A percentile compares a stretch with the other conserved stretches of the same genome.
Conservation (phyloP, 257 asterid genomes). For the Jacaranda copaia region DNA sequence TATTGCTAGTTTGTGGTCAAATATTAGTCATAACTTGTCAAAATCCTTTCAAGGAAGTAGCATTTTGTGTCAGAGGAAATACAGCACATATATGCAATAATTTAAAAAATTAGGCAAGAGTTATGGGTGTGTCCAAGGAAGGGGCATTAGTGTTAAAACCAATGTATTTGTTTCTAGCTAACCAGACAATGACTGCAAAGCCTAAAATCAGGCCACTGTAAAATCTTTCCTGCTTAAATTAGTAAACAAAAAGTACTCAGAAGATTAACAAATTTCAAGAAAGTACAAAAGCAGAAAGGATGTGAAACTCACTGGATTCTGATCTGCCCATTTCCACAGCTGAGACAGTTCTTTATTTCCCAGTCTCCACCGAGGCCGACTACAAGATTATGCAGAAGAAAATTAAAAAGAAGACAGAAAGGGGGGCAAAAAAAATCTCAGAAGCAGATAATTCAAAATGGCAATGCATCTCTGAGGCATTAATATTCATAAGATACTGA, state of each 20-base stretch:
- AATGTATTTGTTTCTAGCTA: slow-evolving; percentile 9
- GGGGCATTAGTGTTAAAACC: neutral
- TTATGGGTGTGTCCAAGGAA: neutral
- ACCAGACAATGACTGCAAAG: slow-evolving; percentile 31
- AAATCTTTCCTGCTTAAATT: slow-evolving; percentile 8
- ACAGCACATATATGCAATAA: neutral
- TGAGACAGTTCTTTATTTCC: slow-evolving; percentile 96
- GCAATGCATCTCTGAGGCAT: neutral
- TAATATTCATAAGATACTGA: slow-evolving; percentile 12
- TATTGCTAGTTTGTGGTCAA: too few relatives aligned
- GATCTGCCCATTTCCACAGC: slow-evolving; percentile 98
- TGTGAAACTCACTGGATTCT: slow-evolving; percentile 77
- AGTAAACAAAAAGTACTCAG: slow-evolving; percentile 7
- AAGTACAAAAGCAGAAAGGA: slow-evolving; percentile 18
- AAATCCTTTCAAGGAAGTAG: too few relatives aligned
- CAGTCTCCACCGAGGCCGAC: slow-evolving; percentile 96
- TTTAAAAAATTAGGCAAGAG: neutral
- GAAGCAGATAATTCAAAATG: slow-evolving; percentile 29
- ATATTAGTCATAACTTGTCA: too few relatives aligned
- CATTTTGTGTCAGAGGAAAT: too few relatives aligned
- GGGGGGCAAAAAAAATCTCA: slow-evolving; percentile 10
- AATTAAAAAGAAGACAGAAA: slow-evolving; percentile 16
- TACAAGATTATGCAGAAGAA: slow-evolving; percentile 38
- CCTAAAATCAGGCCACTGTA: neutral
- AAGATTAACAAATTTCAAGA: neutral